These are phyloP conservation scores for Apiospora aurea DNA, from an alignment of 2,329 filamentous ascomycete genomes.

Conservation along the genomic window DNA sequence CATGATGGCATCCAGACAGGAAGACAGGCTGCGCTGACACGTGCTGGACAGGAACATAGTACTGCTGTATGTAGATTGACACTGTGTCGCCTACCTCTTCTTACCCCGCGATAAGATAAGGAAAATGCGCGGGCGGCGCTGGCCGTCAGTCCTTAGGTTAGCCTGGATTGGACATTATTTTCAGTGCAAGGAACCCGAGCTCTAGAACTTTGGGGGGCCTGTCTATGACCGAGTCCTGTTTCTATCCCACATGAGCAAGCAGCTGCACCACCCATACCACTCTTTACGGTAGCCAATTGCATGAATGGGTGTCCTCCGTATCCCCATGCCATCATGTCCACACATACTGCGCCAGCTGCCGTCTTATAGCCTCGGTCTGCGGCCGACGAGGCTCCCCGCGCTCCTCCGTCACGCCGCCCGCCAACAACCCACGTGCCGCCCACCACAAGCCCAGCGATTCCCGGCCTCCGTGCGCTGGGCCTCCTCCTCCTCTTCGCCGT, in stretches of 20 bases:
- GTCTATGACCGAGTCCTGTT: not conserved
- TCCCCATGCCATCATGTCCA: slow-evolving; percentile 23
- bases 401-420: slow-evolving; percentile 10
- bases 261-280: not conserved
- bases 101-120: slow-evolving; percentile 8
- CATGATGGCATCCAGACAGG: not conserved
- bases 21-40: not conserved
- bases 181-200: not conserved
- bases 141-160: not conserved
- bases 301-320: slow-evolving; percentile 23
- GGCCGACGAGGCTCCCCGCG: not conserved
- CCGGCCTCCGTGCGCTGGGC: not conserved
- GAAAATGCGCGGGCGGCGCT: slow-evolving; percentile 4
- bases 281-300: slow-evolving; percentile 18
- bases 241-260: slow-evolving; percentile 9
- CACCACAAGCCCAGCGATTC: not conserved
- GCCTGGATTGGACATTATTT: not conserved
- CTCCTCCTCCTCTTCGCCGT: not conserved
- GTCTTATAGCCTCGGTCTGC: slow-evolving; percentile 14
- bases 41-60: not conserved
- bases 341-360: slow-evolving; percentile 20
- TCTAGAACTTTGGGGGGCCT: not conserved
- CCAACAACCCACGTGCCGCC: not conserved
- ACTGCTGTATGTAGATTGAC: not conserved
- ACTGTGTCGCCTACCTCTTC: not conserved